Conservation (phyloP, 768 basidiomycete genomes). For the Lactifluus piperatus region DNA sequence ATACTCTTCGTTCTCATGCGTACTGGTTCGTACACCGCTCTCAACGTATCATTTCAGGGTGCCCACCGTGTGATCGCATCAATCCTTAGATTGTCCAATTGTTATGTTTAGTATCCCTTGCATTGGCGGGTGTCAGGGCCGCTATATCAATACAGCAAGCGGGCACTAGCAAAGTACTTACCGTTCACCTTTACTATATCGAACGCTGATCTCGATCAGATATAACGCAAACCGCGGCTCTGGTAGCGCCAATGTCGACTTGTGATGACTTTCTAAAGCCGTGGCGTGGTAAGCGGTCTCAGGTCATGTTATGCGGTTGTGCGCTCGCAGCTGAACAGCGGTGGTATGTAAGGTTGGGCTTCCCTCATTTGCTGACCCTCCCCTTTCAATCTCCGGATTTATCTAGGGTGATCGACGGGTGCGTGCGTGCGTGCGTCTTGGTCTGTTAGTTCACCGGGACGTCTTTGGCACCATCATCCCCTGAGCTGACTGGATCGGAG, state of each 20-base stretch:
- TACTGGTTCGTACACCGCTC: background rate
- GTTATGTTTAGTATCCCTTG: slow-evolving; percentile 75
- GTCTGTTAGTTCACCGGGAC: slow-evolving; percentile 75
- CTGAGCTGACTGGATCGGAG: slow-evolving; percentile 94
- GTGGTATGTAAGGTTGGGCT: slow-evolving; percentile 51
- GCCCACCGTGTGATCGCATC: slow-evolving; percentile 96
- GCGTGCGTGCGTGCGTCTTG: slow-evolving; percentile 74
- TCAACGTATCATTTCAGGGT: slow-evolving; percentile 78
- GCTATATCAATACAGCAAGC: too few species aligned
- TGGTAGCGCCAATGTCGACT: slow-evolving; percentile 80
- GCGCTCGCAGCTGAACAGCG: slow-evolving; percentile 67
- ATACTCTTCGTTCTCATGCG: background rate
- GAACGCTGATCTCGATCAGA: slow-evolving; percentile 92
- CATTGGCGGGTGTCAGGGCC: slow-evolving; percentile 80
- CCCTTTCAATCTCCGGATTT: slow-evolving; percentile 63
- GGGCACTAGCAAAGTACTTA: too few species aligned
- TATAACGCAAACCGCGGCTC: slow-evolving; percentile 84
- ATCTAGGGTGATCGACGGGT: slow-evolving; percentile 77
- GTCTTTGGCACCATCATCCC: slow-evolving; percentile 89
- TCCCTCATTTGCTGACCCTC: slow-evolving; percentile 31
- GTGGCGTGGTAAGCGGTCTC: slow-evolving; percentile 76
- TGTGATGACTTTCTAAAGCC: slow-evolving; percentile 90
- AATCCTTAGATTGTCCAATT: slow-evolving; percentile 81
- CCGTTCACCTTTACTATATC: slow-evolving; percentile 94
- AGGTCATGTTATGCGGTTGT: slow-evolving; percentile 70